phyloP scores from a whole-genome alignment of 2,329 filamentous ascomycete species.

The Aureobasidium sp. region DNA sequence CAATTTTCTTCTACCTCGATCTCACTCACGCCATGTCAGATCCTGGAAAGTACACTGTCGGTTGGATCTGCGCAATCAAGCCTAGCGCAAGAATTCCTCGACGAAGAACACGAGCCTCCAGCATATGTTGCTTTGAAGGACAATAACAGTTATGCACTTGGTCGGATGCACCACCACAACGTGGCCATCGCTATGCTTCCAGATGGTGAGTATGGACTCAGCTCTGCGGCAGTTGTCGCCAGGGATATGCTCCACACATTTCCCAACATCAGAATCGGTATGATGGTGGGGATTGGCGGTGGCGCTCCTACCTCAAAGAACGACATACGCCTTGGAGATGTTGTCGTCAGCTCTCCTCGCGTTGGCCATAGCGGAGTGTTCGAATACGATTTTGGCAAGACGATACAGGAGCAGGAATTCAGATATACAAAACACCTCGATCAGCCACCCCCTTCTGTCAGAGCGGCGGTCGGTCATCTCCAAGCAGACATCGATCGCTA shows the following conservation, averaged over 20 bases:
- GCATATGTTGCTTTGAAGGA: slow-evolving; percentile 9
- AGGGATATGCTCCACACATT: slow-evolving; percentile 20
- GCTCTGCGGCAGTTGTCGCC: slow-evolving; percentile 21
- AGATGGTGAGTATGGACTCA: slow-evolving; percentile 19
- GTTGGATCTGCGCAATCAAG: slow-evolving; percentile 40
- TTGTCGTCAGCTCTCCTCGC: slow-evolving; percentile 22
- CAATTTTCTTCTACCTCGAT: too few species aligned
- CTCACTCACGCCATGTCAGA: background rate
- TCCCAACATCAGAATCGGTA: slow-evolving; percentile 16
- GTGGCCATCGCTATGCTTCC: slow-evolving; percentile 27
- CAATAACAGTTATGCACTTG: slow-evolving; percentile 26
- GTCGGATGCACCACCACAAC: slow-evolving; percentile 28
- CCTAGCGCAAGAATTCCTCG: slow-evolving; percentile 33
- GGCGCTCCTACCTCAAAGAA: slow-evolving; percentile 17
- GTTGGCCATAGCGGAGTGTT: slow-evolving; percentile 21
- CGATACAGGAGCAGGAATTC: slow-evolving; percentile 21
- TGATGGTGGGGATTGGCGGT: slow-evolving; percentile 21
- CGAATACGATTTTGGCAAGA: slow-evolving; percentile 23
- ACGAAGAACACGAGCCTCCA: slow-evolving; percentile 31
- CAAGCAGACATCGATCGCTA: slow-evolving; percentile 18
- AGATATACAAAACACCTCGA: slow-evolving; percentile 19
- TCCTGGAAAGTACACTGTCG: slow-evolving; percentile 31
- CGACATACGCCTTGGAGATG: slow-evolving; percentile 25
- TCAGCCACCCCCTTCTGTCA: slow-evolving; percentile 22
- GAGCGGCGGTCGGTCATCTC: slow-evolving; percentile 21